Percentiles rank a stretch among this genome's conserved stretches.
Evolutionary conservation across 2,329 filamentous ascomycete species (phyloP).

Genomic region (Westerdykella aurantiaca): DNA sequence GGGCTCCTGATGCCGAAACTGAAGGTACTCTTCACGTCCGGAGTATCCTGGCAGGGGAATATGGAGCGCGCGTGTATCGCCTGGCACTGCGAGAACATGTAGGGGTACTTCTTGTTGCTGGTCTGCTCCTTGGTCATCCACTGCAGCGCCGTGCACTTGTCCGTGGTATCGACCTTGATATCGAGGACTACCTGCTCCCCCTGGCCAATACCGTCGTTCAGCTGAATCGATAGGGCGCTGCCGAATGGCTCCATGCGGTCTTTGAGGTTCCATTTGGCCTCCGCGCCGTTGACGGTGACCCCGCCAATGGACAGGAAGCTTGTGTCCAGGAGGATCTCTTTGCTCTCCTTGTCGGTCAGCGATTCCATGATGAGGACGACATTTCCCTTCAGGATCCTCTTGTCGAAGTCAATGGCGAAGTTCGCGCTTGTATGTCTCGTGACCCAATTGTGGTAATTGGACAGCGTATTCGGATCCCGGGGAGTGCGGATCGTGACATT

Average conservation of each 20-base stretch:
- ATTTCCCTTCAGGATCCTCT: conserved; percentile 68
- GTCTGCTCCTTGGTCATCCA: conserved; percentile 94
- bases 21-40: conserved; percentile 94
- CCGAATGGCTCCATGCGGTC: conserved; percentile 68
- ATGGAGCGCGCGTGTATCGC: conserved; percentile 91
- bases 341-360: conserved; percentile 64
- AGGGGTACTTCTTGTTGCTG: conserved; percentile 90
- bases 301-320: conserved; percentile 66
- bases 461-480: conserved; percentile 82
- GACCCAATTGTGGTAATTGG: conserved; percentile 84
- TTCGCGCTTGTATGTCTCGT: conserved; percentile 78
- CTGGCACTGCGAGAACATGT: conserved; percentile 98
- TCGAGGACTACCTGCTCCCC: conserved; percentile 46
- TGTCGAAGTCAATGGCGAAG: conserved; percentile 77
- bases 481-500: conserved; percentile 39
- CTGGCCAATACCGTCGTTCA: conserved; percentile 45
- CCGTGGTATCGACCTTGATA: conserved; percentile 64
- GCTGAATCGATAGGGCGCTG: conserved; percentile 59
- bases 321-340: conserved; percentile 79
- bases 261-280: conserved; percentile 64
- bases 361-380: conserved; percentile 73
- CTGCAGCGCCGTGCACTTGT: conserved; percentile 84
- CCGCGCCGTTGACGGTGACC: conserved; percentile 63
- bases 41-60: conserved; percentile 96
- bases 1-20: conserved; percentile 82